These are phyloP conservation scores for Metschnikowia amazonensis DNA, from an alignment of 805 yeast species.

Conservation along the genomic window DNA sequence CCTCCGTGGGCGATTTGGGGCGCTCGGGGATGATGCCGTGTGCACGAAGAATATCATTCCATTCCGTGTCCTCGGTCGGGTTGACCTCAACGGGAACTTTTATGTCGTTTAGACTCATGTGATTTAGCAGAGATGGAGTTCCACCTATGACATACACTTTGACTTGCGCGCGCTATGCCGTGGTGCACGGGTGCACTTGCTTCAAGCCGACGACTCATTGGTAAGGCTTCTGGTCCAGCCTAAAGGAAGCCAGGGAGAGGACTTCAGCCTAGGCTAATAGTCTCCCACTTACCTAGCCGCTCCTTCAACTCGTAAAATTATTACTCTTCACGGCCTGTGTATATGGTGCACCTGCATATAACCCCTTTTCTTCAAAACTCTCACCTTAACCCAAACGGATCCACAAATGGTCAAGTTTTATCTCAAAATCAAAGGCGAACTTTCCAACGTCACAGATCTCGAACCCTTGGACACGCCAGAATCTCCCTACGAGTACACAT, in stretches of 20 bases:
- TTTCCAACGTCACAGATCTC: constrained; percentile 53
- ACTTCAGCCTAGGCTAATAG: no score
- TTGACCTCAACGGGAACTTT: constrained; percentile 83
- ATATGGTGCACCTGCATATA: neutral
- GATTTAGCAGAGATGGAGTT: no score
- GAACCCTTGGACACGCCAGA: constrained; percentile 57
- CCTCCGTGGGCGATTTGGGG: constrained; percentile 83
- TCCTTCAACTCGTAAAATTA: no score
- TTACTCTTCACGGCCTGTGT: no score
- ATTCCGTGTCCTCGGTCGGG: constrained; percentile 95
- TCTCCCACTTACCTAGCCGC: no score
- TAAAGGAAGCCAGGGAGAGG: no score
- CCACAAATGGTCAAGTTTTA: constrained; percentile 36
- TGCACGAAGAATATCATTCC: constrained; percentile 91
- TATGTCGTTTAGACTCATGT: constrained; percentile 36
- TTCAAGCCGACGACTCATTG: no score
- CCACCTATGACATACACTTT: no score
- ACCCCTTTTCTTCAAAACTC: no score
- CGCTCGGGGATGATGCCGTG: constrained; percentile 92
- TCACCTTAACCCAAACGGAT: no score
- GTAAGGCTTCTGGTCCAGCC: no score
- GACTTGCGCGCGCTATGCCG: neutral
- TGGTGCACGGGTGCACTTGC: constrained; percentile 3
- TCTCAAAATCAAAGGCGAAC: constrained; percentile 41
- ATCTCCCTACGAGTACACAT: constrained; percentile 70